phyloP scores from a whole-genome alignment of 441 rosid genomes.

The Metrosideros polymorpha region DNA sequence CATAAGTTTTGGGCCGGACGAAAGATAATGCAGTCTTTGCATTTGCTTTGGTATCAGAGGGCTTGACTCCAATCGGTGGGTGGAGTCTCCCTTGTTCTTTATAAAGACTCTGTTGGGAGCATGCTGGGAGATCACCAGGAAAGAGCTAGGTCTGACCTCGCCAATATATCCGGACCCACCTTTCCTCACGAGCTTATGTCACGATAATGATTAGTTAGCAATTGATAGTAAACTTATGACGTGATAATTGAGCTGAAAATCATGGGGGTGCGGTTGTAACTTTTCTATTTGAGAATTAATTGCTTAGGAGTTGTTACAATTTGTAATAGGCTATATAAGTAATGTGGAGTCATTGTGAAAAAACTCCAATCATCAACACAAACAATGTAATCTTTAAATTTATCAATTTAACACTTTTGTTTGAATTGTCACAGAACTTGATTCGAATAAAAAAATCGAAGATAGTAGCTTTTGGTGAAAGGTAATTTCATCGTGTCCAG shows the following conservation, averaged over 20 bases:
- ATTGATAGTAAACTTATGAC: not conserved
- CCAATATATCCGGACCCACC: too few relatives aligned
- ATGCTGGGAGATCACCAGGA: too few relatives aligned
- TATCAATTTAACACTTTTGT: not conserved
- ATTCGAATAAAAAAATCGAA: too few relatives aligned
- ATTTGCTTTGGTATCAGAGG: not conserved
- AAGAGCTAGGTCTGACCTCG: too few relatives aligned
- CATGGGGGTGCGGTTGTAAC: not conserved
- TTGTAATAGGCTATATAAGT: not conserved
- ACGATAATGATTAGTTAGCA: not conserved
- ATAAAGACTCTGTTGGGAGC: too few relatives aligned
- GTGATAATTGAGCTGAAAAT: not conserved
- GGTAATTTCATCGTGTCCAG: accelerated
- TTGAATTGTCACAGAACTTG: not conserved
- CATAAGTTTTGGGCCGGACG: accelerated
- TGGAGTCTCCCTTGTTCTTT: too few relatives aligned
- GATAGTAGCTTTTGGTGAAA: accelerated
- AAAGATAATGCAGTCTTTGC: not conserved
- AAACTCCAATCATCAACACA: not conserved
- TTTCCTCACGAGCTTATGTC: too few relatives aligned
- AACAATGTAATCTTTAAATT: not conserved
- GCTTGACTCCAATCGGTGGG: too few relatives aligned
- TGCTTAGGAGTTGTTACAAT: not conserved
- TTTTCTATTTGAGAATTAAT: not conserved
- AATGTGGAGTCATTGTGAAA: not conserved